Conservation (phyloP, 768 basidiomycete species). For the Amanita phalloides region DNA sequence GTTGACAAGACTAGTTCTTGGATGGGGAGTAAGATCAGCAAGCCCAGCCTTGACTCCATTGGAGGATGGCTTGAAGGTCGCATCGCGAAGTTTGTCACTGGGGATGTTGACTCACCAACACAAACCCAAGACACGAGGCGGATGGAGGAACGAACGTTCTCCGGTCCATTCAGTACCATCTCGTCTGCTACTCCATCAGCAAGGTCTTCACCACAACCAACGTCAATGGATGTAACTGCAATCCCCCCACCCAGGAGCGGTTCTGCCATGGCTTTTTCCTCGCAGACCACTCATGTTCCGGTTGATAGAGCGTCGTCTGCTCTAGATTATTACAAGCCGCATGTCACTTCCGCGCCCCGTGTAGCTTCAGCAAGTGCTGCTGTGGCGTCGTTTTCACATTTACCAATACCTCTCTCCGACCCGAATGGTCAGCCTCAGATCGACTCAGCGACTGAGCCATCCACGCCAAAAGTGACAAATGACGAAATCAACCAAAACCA, state of each 20-base stretch:
- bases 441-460: conserved; percentile 13
- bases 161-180: conserved; percentile 89
- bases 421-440: conserved; percentile 4
- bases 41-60: conserved; percentile 86
- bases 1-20: conserved; percentile 75
- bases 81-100: conserved; percentile 91
- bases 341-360: conserved; percentile 41
- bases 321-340: conserved; percentile 58
- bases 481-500: conserved; percentile 23
- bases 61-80: conserved; percentile 89
- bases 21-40: conserved; percentile 78
- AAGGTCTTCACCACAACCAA: conserved; percentile 66
- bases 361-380: conserved; percentile 41
- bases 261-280: conserved; percentile 55
- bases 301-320: conserved; percentile 73
- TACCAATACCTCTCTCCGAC: conserved; percentile 21
- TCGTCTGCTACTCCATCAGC: conserved; percentile 71
- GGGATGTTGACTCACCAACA: conserved; percentile 57
- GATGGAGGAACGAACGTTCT: conserved; percentile 28
- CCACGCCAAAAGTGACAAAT: conserved; percentile 21
- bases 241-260: conserved; percentile 49
- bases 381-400: conserved; percentile 39
- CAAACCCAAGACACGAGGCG: conserved; percentile 25
- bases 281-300: conserved; percentile 33
- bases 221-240: conserved; percentile 26